A percentile compares a stretch with the other conserved stretches of the same genome.
Conservation (phyloP, 2,329 filamentous ascomycete genomes). For the Moelleriella libera region DNA sequence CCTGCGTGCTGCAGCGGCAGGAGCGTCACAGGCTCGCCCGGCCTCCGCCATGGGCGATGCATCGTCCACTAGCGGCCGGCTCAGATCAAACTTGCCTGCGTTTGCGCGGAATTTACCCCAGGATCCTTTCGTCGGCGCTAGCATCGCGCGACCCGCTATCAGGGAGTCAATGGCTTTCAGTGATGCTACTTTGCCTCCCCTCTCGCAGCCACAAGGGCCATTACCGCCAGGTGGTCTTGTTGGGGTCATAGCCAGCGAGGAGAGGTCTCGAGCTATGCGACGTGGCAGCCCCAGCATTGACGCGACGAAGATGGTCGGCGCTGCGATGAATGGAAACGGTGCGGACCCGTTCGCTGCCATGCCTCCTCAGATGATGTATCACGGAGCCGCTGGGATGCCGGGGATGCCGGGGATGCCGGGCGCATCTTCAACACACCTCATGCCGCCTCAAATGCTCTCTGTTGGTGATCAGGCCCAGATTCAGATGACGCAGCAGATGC, state of each 20-base stretch:
- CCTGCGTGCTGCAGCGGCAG: constrained; percentile 40
- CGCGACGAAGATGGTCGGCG: constrained; percentile 18
- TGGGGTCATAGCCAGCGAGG: constrained; percentile 76
- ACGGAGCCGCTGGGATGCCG: constrained; percentile 9
- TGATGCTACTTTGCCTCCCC: constrained; percentile 27
- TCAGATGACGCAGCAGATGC: constrained; percentile 73
- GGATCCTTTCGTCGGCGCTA: constrained; percentile 73
- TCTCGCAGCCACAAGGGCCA: constrained; percentile 19
- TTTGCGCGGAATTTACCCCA: constrained; percentile 73
- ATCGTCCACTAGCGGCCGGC: constrained; percentile 14
- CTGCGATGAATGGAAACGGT: constrained; percentile 20
- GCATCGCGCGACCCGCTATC: constrained; percentile 56
- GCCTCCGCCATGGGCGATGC: constrained; percentile 39
- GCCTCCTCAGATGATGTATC: constrained; percentile 28
- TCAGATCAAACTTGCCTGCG: constrained; percentile 46
- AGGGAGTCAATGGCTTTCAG: constrained; percentile 63
- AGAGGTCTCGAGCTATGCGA: constrained; percentile 63
- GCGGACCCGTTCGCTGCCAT: constrained; percentile 37
- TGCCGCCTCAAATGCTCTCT: constrained; percentile 34
- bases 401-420: constrained; percentile 12
- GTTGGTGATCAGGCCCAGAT: constrained; percentile 61
- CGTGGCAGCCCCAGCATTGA: constrained; percentile 64
- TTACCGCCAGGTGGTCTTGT: constrained; percentile 65
- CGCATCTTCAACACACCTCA: constrained; percentile 17
- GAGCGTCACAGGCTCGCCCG: constrained; percentile 32